These are phyloP conservation scores for Candida oleophila DNA, from an alignment of 805 yeast genomes.

Conservation along the genomic window DNA sequence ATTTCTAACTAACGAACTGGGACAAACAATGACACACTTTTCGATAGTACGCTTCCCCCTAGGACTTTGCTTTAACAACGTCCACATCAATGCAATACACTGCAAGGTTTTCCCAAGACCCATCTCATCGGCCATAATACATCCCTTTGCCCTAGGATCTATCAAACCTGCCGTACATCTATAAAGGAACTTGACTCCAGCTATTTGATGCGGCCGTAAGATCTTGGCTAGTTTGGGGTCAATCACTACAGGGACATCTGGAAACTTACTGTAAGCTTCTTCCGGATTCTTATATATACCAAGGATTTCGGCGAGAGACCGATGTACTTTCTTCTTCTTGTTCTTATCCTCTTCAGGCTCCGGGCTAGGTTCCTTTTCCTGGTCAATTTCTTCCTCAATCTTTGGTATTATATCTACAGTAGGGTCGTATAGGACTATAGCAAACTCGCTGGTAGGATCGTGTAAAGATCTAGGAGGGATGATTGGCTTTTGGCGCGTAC, in stretches of 20 bases:
- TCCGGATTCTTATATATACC: conserved; percentile 61
- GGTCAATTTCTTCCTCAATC: conserved; percentile 12
- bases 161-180: conserved; percentile 87
- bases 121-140: conserved; percentile 99
- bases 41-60: conserved; percentile 79
- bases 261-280: conserved; percentile 51
- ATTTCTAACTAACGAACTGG: conserved; percentile 87
- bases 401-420: conserved; percentile 65
- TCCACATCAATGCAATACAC: conserved; percentile 91
- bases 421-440: conserved; percentile 93
- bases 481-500: conserved; percentile 67
- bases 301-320: conserved; percentile 73
- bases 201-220: conserved; percentile 93
- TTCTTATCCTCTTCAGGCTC: conserved; percentile 13
- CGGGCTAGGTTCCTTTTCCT: conserved; percentile 11
- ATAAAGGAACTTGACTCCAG: conserved; percentile 89
- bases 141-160: conserved; percentile 84
- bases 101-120: conserved; percentile 91
- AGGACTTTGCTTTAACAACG: conserved; percentile 84
- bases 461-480: conserved; percentile 90
- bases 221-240: conserved; percentile 85
- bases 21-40: conserved; percentile 91
- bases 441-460: conserved; percentile 91
- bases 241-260: conserved; percentile 92
- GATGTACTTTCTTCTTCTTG: conserved; percentile 47